These are phyloP conservation scores for Ehretia macrophylla DNA, from an alignment of 257 asterid genomes.

Conservation along the genomic window DNA sequence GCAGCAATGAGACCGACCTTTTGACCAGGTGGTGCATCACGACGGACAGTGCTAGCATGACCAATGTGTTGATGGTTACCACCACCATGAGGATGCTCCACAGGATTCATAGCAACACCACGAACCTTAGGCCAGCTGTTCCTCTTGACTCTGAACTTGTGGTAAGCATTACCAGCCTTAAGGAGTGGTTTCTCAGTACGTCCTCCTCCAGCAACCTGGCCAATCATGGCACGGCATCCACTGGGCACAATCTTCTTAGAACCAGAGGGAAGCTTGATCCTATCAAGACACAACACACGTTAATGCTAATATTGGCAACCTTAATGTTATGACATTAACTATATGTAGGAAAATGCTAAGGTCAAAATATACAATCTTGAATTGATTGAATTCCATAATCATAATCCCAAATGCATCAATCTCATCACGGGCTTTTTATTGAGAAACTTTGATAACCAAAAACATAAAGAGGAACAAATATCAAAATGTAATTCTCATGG, in stretches of 20 bases:
- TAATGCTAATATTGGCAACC: no score
- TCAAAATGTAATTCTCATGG: constrained; percentile 14
- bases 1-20: constrained; percentile 87
- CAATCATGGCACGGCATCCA: constrained; percentile 80
- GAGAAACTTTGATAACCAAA: no score
- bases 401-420: no score
- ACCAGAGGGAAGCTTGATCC: constrained; percentile 80
- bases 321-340: no score
- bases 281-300: constrained; percentile 4
- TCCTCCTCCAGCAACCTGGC: constrained; percentile 86
- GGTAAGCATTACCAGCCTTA: constrained; percentile 77
- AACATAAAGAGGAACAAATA: neutral
- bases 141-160: constrained; percentile 72
- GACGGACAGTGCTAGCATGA: constrained; percentile 75
- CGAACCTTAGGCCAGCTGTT: constrained; percentile 83
- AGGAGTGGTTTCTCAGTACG: constrained; percentile 74
- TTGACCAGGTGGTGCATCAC: constrained; percentile 85
- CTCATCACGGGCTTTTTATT: no score
- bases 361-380: no score
- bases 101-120: constrained; percentile 90
- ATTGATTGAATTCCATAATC: no score
- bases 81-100: constrained; percentile 88
- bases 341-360: no score
- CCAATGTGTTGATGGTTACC: constrained; percentile 89
- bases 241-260: constrained; percentile 76